These are phyloP conservation scores for Aspergillus taichungensis DNA, from an alignment of 495 filamentous ascomycete genomes.

Conservation along the genomic window DNA sequence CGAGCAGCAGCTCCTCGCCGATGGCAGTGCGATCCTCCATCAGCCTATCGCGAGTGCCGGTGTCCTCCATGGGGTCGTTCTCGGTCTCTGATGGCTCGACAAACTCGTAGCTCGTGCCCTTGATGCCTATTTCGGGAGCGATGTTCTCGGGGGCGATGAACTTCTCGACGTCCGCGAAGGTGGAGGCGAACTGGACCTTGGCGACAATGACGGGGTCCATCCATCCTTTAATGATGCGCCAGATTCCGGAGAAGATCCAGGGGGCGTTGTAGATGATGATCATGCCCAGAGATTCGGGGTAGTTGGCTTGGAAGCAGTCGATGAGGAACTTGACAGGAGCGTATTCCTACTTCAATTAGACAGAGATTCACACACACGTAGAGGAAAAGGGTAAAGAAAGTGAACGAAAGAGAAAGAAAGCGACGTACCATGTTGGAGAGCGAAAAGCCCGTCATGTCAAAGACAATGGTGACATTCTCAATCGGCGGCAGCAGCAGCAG, in stretches of 20 bases:
- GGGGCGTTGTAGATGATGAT: slow-evolving; percentile 91
- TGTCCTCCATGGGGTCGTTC: slow-evolving; percentile 61
- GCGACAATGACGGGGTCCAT: slow-evolving; percentile 90
- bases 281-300: slow-evolving; percentile 78
- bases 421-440: slow-evolving; percentile 79
- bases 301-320: slow-evolving; percentile 95
- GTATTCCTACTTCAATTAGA: slow-evolving; percentile 56
- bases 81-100: slow-evolving; percentile 66
- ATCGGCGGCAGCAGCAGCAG: slow-evolving; percentile 64
- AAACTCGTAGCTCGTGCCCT: slow-evolving; percentile 74
- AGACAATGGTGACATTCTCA: slow-evolving; percentile 84
- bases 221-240: slow-evolving; percentile 53
- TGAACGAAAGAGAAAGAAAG: neutral
- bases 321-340: slow-evolving; percentile 94
- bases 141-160: slow-evolving; percentile 65
- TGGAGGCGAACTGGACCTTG: slow-evolving; percentile 90
- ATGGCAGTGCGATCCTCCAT: slow-evolving; percentile 47
- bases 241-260: slow-evolving; percentile 75
- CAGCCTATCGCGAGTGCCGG: slow-evolving; percentile 48
- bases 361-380: neutral
- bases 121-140: slow-evolving; percentile 67
- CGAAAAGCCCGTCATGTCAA: slow-evolving; percentile 89
- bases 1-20: slow-evolving; percentile 57
- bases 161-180: slow-evolving; percentile 60
- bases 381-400: no score